Evolutionary conservation across 1,284 basidiomycete species (phyloP), one percentile per base, ranked within the genome.

Genomic region (Inonotus obliquus): DNA sequence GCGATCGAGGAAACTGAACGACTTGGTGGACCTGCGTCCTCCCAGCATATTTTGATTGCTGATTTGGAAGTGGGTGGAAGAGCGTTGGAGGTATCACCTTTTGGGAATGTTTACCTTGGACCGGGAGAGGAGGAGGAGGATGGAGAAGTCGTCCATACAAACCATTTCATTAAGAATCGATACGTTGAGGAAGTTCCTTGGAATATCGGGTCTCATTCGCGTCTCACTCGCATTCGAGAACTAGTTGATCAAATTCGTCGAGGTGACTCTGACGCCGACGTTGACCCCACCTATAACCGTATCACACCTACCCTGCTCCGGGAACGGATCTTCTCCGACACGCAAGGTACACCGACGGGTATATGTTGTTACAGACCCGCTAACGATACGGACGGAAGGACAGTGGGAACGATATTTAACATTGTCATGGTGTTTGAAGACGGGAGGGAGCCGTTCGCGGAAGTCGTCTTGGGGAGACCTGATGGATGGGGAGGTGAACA

Each of bases 31-130:
- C 66, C 72, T 6, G 72, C 72, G 2, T 74, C 73, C 4, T 70
- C 70, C 65, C 72, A 74, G 32, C 73, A 75, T 58, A 71, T 76
- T 62, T 71, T 76, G 58, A 69, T 75, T 58, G 73, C 73, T 1
- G 73, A 75, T 61, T 54, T 64, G 11, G 55, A 11, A 1, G 32
- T 63, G 25, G 68, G 70, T 23, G 64, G 68, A 2, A 68, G 69
- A 2, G 71, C 71, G 0, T 67, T 73, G 35, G 74, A 74, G 65
- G 65, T 75, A 51, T 72, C 71, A 7, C 73, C 74, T 2, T 66
- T 49, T 11, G 71, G 72, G 2, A 69, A 60, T 1, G 65, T 66
- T 21, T 70, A 73, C 59, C 65, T 74, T 39, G 35, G 54, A 1
- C 70, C 70, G 38, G 69, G 73, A 64, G 57, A 49, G 38, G 39